phyloP scores from a whole-genome alignment of 495 filamentous ascomycete species.

The Penicillium herquei region DNA sequence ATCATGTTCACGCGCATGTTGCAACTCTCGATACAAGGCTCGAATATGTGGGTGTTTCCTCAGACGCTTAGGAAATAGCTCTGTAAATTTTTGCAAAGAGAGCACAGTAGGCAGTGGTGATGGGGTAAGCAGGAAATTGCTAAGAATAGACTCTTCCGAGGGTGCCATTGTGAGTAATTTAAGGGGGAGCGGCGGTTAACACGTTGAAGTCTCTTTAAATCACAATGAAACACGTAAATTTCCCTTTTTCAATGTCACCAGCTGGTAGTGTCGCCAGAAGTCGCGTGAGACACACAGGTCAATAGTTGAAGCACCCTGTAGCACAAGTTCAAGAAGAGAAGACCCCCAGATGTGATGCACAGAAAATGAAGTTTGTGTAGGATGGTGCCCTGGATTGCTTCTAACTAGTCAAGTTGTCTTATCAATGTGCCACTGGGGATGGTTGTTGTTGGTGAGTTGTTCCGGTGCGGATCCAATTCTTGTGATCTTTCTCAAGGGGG shows the following conservation, averaged over 20 bases:
- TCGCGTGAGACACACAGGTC: not conserved
- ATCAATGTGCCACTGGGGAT: not conserved
- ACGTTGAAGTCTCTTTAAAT: not conserved
- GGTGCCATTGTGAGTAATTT: slow-evolving; percentile 56
- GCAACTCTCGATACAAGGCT: slow-evolving; percentile 75
- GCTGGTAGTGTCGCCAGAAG: not conserved
- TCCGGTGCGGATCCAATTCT: slow-evolving; percentile 11
- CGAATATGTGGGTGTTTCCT: slow-evolving; percentile 70
- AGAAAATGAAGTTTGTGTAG: too few species aligned
- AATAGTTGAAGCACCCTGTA: not conserved
- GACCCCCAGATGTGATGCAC: not conserved
- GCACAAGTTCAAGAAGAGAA: not conserved
- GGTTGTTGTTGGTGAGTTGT: slow-evolving; percentile 5
- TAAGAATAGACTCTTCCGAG: slow-evolving; percentile 68
- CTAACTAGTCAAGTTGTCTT: not conserved
- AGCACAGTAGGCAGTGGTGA: slow-evolving; percentile 70
- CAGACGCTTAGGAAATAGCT: slow-evolving; percentile 69
- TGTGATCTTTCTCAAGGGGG: slow-evolving; percentile 11
- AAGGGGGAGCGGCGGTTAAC: not conserved
- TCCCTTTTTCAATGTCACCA: not conserved
- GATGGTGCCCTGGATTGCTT: too few species aligned
- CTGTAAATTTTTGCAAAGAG: slow-evolving; percentile 70
- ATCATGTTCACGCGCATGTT: slow-evolving; percentile 65
- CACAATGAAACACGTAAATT: not conserved
- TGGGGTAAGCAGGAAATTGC: slow-evolving; percentile 73